A percentile compares a stretch with the other conserved stretches of the same genome.
Evolutionary conservation across 768 basidiomycete species (phyloP).

Genomic region (Leucocoprinus leucothites): DNA sequence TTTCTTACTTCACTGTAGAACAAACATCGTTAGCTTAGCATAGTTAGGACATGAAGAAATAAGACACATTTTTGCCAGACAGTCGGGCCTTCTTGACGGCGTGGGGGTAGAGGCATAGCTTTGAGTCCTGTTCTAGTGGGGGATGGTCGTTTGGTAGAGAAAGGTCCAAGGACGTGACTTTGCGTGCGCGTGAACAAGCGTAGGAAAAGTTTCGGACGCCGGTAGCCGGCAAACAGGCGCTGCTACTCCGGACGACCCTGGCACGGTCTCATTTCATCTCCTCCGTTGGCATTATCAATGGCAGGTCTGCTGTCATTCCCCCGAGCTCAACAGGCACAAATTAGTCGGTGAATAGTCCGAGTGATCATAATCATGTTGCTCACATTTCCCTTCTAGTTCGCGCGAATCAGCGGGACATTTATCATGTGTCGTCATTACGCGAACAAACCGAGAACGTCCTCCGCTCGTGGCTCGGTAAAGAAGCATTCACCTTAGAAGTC

Average conservation of each 20-base stretch:
- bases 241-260: background rate
- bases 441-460: slow-evolving; percentile 75
- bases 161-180: slow-evolving; percentile 10
- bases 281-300: slow-evolving; percentile 9
- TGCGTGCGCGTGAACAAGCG: slow-evolving; percentile 15
- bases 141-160: slow-evolving; percentile 17
- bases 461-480: slow-evolving; percentile 73
- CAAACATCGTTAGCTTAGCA: slow-evolving; percentile 14
- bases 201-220: slow-evolving; percentile 12
- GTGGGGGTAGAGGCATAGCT: slow-evolving; percentile 50
- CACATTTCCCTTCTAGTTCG: slow-evolving; percentile 50
- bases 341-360: slow-evolving; percentile 48
- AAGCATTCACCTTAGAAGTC: background rate
- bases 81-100: slow-evolving; percentile 12
- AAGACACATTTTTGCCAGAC: slow-evolving; percentile 73
- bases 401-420: slow-evolving; percentile 80
- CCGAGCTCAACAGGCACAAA: slow-evolving; percentile 80
- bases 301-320: slow-evolving; percentile 52
- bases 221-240: background rate
- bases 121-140: slow-evolving; percentile 40
- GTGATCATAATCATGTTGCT: slow-evolving; percentile 1
- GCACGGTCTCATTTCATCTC: background rate
- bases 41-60: slow-evolving; percentile 10
- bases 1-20: slow-evolving; percentile 55
- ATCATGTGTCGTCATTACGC: slow-evolving; percentile 69